Percentiles rank a stretch among this genome's conserved stretches.
Conservation (phyloP, 768 basidiomycete genomes). For the Trichaptum fuscoviolaceum region DNA sequence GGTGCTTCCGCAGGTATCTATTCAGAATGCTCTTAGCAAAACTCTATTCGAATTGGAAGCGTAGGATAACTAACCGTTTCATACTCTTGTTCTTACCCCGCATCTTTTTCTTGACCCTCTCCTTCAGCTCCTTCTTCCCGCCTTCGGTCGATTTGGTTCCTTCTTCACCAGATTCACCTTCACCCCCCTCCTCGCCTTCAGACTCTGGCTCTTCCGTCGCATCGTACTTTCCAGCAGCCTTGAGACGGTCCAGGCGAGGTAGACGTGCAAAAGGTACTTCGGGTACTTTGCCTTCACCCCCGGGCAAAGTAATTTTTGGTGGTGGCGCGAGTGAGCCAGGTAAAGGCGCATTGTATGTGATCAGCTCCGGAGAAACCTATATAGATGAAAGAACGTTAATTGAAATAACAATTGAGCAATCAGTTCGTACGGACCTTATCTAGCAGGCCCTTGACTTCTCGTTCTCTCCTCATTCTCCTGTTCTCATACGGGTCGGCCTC, state of each 20-base stretch:
- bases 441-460: conserved; percentile 84
- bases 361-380: conserved; percentile 89
- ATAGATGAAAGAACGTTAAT: neutral
- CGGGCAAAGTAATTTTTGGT: conserved; percentile 49
- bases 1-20: conserved; percentile 79
- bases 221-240: conserved; percentile 70
- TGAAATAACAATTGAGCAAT: conserved; percentile 1
- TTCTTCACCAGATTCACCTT: conserved; percentile 35
- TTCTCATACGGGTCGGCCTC: conserved; percentile 97
- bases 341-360: conserved; percentile 75
- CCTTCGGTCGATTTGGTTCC: conserved; percentile 27
- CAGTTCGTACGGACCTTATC: conserved; percentile 60
- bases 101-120: conserved; percentile 67
- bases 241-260: conserved; percentile 72
- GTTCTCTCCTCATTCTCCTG: conserved; percentile 72
- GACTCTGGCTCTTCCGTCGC: conserved; percentile 46
- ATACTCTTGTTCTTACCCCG: conserved; percentile 83
- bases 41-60: neutral
- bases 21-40: neutral
- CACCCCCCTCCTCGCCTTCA: conserved; percentile 19
- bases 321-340: conserved; percentile 64
- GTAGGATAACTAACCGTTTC: conserved; percentile 48
- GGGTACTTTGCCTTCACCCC: conserved; percentile 31
- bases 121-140: conserved; percentile 37
- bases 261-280: conserved; percentile 65